Conservation (phyloP, 2,329 filamentous ascomycete species). For the Plectosphaerella sp. region DNA sequence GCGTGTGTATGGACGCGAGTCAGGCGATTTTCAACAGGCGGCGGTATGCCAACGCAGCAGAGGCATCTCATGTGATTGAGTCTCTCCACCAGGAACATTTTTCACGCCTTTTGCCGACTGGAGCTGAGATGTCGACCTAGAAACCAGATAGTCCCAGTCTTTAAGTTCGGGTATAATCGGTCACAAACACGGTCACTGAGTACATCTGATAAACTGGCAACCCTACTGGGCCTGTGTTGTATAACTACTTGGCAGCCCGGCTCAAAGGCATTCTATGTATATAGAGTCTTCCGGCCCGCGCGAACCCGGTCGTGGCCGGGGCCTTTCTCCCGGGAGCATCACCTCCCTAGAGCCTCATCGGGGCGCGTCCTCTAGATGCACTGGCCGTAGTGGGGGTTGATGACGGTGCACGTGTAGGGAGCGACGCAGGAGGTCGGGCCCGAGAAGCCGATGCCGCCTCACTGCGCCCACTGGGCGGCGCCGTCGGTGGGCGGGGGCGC, state of each 20-base stretch:
- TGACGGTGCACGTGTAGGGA: conserved; percentile 27
- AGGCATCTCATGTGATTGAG: too few species aligned
- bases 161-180: too few species aligned
- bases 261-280: background rate
- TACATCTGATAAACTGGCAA: too few species aligned
- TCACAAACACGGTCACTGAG: too few species aligned
- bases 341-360: background rate
- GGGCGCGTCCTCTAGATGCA: conserved; percentile 24
- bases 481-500: conserved; percentile 11
- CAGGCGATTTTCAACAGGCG: too few species aligned
- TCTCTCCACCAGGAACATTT: background rate
- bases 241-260: too few species aligned
- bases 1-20: too few species aligned
- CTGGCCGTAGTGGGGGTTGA: conserved; percentile 36
- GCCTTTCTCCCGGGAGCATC: background rate
- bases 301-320: background rate
- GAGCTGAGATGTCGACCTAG: too few species aligned
- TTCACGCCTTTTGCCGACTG: background rate
- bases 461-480: conserved; percentile 28
- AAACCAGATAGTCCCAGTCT: too few species aligned
- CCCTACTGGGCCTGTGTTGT: too few species aligned
- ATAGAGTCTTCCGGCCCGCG: background rate
- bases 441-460: conserved; percentile 28
- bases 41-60: too few species aligned
- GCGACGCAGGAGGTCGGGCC: conserved; percentile 30